Conservation (phyloP, 345 rosid species). For the Brassica juncea region DNA sequence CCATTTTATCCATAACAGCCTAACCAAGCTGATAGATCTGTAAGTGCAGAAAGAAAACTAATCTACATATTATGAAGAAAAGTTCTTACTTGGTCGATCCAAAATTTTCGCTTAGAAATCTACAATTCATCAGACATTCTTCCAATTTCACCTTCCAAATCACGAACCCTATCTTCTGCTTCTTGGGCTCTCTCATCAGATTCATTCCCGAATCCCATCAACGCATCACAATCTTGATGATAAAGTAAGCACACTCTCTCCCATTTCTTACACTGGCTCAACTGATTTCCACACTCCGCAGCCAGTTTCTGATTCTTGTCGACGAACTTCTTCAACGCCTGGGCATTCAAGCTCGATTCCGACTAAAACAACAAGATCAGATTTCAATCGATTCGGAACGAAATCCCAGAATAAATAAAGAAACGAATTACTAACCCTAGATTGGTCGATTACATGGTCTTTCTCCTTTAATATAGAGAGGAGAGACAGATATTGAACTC, state of each 20-base stretch:
- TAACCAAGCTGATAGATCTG: not conserved
- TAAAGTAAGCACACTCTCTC: conserved; percentile 74
- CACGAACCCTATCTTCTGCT: conserved; percentile 67
- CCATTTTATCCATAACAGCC: not conserved
- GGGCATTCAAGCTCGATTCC: conserved; percentile 72
- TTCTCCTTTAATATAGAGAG: conserved; percentile 55
- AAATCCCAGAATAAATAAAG: not conserved
- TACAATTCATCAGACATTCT: conserved; percentile 53
- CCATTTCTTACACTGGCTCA: conserved; percentile 69
- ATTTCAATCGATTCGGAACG: not conserved
- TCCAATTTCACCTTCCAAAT: conserved; percentile 58
- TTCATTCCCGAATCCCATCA: conserved; percentile 94
- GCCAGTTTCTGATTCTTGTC: conserved; percentile 86
- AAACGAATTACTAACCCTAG: conserved; percentile 50
- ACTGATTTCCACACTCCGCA: conserved; percentile 65
- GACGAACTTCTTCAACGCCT: conserved; percentile 79
- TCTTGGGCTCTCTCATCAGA: conserved; percentile 80
- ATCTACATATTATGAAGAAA: not conserved
- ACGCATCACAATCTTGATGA: conserved; percentile 72
- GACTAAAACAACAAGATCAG: conserved; percentile 44
- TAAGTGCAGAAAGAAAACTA: not conserved
- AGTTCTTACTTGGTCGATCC: conserved; percentile 44
- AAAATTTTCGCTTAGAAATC: conserved; percentile 40
- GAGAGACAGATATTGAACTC: conserved; percentile 45
- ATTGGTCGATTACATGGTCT: conserved; percentile 58